Conservation (phyloP, 2,329 filamentous ascomycete genomes). For the Arthroderma sp. region DNA sequence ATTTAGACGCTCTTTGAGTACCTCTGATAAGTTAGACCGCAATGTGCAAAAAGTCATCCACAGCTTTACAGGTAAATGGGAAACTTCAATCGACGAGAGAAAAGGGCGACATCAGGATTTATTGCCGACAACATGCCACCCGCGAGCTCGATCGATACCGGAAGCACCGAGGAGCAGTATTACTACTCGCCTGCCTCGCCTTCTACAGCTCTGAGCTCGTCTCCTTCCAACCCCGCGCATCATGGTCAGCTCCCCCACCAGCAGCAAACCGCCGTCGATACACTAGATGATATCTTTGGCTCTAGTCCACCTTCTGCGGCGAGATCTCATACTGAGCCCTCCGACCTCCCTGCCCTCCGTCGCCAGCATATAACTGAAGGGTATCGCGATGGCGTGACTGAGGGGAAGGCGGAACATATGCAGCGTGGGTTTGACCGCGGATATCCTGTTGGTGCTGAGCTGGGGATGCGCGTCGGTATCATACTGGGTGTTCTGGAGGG, state of each 20-base stretch:
- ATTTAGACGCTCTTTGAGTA: no score
- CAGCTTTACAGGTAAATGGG: no score
- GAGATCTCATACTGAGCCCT: conserved; percentile 28
- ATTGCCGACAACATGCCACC: background rate
- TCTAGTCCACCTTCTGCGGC: conserved; percentile 19
- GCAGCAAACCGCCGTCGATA: conserved; percentile 3
- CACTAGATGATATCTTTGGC: conserved; percentile 31
- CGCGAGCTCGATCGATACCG: conserved; percentile 1
- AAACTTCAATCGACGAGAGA: no score
- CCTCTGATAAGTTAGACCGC: background rate
- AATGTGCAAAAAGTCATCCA: background rate
- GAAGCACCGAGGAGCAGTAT: background rate
- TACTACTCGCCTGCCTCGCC: background rate
- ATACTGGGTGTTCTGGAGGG: conserved; percentile 68
- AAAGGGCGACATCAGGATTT: no score
- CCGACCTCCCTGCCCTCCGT: conserved; percentile 63
- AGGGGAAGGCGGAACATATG: conserved; percentile 60
- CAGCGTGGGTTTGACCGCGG: conserved; percentile 89
- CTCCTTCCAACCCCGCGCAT: background rate
- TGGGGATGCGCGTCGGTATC: conserved; percentile 62
- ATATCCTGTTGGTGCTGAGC: conserved; percentile 66
- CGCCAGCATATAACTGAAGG: conserved; percentile 70
- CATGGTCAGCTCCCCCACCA: background rate
- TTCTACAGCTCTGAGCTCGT: background rate
- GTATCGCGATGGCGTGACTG: conserved; percentile 75